These are phyloP conservation scores for Hypoxylon lienhwacheense DNA, from an alignment of 495 filamentous ascomycete genomes.

Conservation along the genomic window DNA sequence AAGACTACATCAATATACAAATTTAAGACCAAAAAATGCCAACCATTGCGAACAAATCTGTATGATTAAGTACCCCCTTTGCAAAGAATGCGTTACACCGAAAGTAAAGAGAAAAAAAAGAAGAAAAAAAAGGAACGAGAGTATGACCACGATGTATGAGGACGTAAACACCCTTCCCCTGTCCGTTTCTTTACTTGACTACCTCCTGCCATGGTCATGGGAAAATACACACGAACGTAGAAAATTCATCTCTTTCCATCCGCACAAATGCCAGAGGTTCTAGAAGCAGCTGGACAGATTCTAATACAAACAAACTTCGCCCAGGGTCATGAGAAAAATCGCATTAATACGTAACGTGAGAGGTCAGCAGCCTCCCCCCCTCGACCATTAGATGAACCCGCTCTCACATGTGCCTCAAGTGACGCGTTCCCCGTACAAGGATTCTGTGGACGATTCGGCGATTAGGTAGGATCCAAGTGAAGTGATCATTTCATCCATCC, in stretches of 20 bases:
- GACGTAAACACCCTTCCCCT: constrained; percentile 7
- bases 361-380: constrained; percentile 16
- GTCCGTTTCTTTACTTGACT: constrained; percentile 9
- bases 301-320: constrained; percentile 34
- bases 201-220: background rate
- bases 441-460: constrained; percentile 21
- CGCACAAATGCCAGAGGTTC: constrained; percentile 30
- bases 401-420: constrained; percentile 37
- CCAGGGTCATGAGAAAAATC: constrained; percentile 31
- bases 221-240: constrained; percentile 30
- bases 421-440: constrained; percentile 12
- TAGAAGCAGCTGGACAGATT: constrained; percentile 25
- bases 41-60: constrained; percentile 23
- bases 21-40: background rate
- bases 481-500: constrained; percentile 40
- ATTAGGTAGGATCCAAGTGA: constrained; percentile 36
- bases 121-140: constrained; percentile 16
- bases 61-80: constrained; percentile 25
- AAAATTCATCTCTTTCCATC: constrained; percentile 21
- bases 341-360: constrained; percentile 31
- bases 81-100: constrained; percentile 30
- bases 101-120: no score
- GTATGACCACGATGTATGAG: constrained; percentile 9
- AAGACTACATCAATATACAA: background rate
- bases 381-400: constrained; percentile 36